Percentiles rank a stretch among this genome's conserved stretches.
Conservation (phyloP, 2,329 filamentous ascomycete genomes). For the Neocucurbitaria cava region DNA sequence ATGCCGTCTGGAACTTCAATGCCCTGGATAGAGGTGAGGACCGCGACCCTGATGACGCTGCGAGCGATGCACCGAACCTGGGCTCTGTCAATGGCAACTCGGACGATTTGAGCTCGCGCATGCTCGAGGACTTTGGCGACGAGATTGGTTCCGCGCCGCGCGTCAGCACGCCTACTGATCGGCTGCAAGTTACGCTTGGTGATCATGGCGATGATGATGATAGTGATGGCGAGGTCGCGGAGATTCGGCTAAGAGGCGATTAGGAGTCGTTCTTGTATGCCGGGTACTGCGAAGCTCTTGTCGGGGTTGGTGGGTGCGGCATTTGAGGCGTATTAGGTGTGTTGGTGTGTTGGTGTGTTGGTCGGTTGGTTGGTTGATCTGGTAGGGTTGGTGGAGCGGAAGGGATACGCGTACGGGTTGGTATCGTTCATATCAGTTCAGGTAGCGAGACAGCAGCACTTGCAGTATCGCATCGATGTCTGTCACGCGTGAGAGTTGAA, state of each 20-base stretch:
- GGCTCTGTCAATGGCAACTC: slow-evolving; percentile 20
- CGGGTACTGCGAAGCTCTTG: too few species aligned
- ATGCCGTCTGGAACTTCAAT: slow-evolving; percentile 34
- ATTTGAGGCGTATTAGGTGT: neutral
- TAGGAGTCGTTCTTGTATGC: neutral
- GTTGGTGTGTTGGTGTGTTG: neutral
- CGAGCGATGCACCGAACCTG: slow-evolving; percentile 29
- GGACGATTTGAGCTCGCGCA: slow-evolving; percentile 24
- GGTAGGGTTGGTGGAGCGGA: too few species aligned
- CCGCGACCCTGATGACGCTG: slow-evolving; percentile 25
- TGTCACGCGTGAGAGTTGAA: too few species aligned
- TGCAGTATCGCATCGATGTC: too few species aligned
- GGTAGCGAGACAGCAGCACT: neutral
- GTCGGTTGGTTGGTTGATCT: neutral
- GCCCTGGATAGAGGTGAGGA: slow-evolving; percentile 4
- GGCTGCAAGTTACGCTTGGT: slow-evolving; percentile 16
- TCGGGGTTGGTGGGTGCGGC: too few species aligned
- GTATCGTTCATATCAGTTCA: neutral
- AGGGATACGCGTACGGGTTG: too few species aligned
- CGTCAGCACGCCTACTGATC: slow-evolving; percentile 29
- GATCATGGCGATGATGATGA: slow-evolving; percentile 17
- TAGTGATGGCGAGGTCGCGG: slow-evolving; percentile 31
- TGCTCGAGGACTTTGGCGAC: slow-evolving; percentile 44
- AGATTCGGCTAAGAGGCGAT: slow-evolving; percentile 22
- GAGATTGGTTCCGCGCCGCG: slow-evolving; percentile 19